Base-by-base conservation (phyloP, 306 rosid genomes). In the Vigna reflexopilosa region DNA sequence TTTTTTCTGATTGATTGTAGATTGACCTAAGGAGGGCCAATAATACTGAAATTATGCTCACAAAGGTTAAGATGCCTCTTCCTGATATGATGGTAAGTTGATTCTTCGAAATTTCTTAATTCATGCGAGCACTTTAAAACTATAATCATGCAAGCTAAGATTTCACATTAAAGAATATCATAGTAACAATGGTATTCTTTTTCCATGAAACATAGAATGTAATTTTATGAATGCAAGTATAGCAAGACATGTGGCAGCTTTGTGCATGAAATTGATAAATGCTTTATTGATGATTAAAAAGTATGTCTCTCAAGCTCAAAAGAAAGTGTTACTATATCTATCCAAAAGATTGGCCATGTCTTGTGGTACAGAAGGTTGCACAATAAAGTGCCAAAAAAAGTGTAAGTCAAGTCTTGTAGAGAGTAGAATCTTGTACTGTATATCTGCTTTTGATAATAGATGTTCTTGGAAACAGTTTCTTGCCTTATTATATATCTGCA, bases 31-130 rank as follows among this genome's bases (percentile, higher is more conserved):
- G 92, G 86, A 89, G 97, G 87, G 98, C 98, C 80, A 75, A 94
- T 82, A 92, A 94, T 82, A 92, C 97, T 64, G 97, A 92, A 88
- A 94, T 94, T 85, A 92, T 92, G 98, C 98, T 92, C 73, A 94
- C 97, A 57, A 92, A 94, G 88, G 97, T 94, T 80, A 92, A 93
- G 97, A 94, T 94, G 97, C 97, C 97, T n/a, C 97, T 94, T 64
- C 85, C 98, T 75, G 98, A 94, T 81, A 92, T 94, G 92, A 89
- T 94, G 98, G 98, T 94, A 87, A 89, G 97, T 77, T 71, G 51
- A 66, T 63, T 40, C 68, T 65, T 63, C 4, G 20, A 82, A 69
- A 76, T 58, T 70, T 79, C 61, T 69, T 61, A 70, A 73, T 58
- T 81, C 51, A 63, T n/a, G 40, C 47, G 30, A 44, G n/a, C 63